Base-by-base conservation (phyloP, 306 rosid species). In the Acacia confusa region DNA sequence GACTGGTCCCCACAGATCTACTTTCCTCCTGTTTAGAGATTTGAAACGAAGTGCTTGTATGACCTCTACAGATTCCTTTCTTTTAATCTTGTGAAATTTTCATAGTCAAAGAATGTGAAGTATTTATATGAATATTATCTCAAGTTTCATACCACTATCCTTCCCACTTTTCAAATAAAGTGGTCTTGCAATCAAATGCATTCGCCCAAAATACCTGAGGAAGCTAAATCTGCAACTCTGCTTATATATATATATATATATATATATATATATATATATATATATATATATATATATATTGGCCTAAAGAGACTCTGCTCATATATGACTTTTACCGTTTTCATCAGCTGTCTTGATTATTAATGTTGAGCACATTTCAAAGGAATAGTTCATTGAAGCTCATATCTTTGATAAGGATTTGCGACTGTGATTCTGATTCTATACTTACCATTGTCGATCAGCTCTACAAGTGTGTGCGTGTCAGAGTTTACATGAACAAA, bases 181-280 rank as follows among this genome's bases (percentile, higher is more conserved):
- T 12, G 8, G 57, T 44, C 34, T 43, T 10, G 6, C 71, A 67
- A 14, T 36, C 25, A 36, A 67, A 7, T 36, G 16, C 87, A 15
- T 87, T 83, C 57, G 74, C 85, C 81, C 88, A 87, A 85, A 87
- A 76, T 88, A 88, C 83, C 78, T 82, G 7, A 86, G 24, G 87
- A 91, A 87, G 77, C 81, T 91, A 25, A 87, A 87, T 50, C 87
- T 91, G 64, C 3, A 60, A 44, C 75, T 38, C 4, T 53, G 38
- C 69, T 36, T 36, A 36, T 36, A 36, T 36, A 5, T 36, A 5
- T 36, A 32, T 32, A 32, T 32, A 32, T 32, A 32, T 36, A 32
- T 32, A 32, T 32, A 32, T 32, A 32, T 36, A 36, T 36, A 36
- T 36, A 5, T 36, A 5, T 36, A 32, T 32, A 32, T 32, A 32